Evolutionary conservation across 768 basidiomycete species (phyloP), one percentile per base, ranked within the genome.

Genomic region (Cyathus striatus): DNA sequence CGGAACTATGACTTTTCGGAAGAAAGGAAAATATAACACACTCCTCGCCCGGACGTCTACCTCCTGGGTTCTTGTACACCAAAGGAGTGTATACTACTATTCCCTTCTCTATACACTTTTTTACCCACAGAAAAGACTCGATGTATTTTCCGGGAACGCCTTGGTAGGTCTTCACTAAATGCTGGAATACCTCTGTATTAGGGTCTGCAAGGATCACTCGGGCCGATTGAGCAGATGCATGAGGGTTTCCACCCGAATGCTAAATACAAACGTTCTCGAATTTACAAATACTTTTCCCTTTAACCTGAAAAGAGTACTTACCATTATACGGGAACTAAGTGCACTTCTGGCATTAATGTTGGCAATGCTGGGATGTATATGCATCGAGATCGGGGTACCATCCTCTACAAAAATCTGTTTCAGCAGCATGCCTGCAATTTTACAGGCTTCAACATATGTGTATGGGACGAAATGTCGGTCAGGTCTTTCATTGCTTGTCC

Each of bases 361-460:
- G 22, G 83, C 83, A 36, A 90, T 88, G 56, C 85, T 87, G 1
- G 79, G 69, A 51, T 90, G 86, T 38, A 90, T 87, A 54, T 89
- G 85, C 75, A 90, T 86, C 22, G 74, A 70, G 44, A 88, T 82
- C 1, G 86, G 78, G 3, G 50, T 56, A 4, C 79, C 82, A 24
- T 81, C 68, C 45, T 86, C 79, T 13, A 80, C 62, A 47, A 90
- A 90, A 24, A 90, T 84, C 54, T 89, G 86, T 60, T 77, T 84
- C 41, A 90, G 54, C 12, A 86, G 60, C 72, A 78, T 79, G 10
- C 83, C 81, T 0, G 79, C 76, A n/a, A 83, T 75, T 60, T 85
- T 87, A 65, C 88, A 90, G n/a, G 87, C 84, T 26, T 89, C 86
- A 13, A 90, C 78, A 55, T 79, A 90, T 39, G 85, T 86, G 58